Evolutionary conservation across 208 protist species (phyloP).

Genomic region (Eutreptiella sp.): DNA sequence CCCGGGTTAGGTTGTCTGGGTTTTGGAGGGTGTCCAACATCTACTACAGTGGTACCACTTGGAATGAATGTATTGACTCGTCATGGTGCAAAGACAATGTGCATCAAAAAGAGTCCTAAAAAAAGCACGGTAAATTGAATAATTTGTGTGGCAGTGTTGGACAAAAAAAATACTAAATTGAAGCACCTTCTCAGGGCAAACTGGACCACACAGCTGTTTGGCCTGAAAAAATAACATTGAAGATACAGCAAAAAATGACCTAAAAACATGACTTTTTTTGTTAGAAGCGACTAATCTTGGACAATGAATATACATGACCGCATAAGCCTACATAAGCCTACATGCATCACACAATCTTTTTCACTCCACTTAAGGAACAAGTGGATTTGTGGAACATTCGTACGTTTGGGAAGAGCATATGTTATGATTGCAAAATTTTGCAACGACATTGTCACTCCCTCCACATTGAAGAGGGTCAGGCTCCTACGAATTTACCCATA

Average conservation of each 20-base stretch:
- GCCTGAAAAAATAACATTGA: constrained; percentile 8
- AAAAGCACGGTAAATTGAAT: constrained; percentile 13
- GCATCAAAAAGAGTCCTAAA: constrained; percentile 6
- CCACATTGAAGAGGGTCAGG: too few relatives aligned
- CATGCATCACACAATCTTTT: neutral
- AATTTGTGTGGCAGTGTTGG: neutral
- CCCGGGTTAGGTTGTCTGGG: neutral
- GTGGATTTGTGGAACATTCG: neutral
- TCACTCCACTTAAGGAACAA: constrained; percentile 3
- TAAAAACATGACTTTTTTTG: constrained; percentile 5
- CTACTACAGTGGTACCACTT: too few relatives aligned
- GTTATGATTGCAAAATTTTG: constrained; percentile 10
- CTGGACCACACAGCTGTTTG: neutral
- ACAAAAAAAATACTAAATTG: constrained; percentile 15
- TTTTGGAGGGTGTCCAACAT: too few relatives aligned
- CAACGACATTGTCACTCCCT: constrained; percentile 1
- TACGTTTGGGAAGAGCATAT: constrained; percentile 4
- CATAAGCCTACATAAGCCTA: too few relatives aligned
- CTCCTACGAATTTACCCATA: too few relatives aligned
- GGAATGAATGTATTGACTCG: constrained; percentile 7
- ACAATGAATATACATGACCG: neutral
- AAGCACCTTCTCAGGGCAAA: neutral
- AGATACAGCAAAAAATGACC: neutral
- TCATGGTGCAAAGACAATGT: constrained; percentile 10
- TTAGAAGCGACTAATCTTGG: neutral